These are phyloP conservation scores for Phragmites australis DNA, from an alignment of 176 grass and related monocot species.

Conservation along the genomic window DNA sequence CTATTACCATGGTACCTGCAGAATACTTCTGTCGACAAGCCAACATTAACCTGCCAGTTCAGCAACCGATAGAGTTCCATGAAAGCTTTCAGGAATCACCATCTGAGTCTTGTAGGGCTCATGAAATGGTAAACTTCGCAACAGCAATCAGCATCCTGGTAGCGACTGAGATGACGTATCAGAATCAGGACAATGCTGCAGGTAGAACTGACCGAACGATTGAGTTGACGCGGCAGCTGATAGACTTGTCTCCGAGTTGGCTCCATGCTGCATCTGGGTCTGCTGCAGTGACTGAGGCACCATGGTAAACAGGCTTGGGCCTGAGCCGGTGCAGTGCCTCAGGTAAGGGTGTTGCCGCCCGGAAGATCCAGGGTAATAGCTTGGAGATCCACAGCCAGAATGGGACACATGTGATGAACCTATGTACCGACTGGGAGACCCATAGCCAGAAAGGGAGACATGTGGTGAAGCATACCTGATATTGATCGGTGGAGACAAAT, in stretches of 20 bases:
- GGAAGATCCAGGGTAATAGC: slow-evolving; percentile 54
- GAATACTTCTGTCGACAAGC: not conserved
- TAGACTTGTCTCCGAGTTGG: slow-evolving; percentile 29
- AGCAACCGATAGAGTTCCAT: not conserved
- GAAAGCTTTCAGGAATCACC: not conserved
- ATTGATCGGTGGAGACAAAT: slow-evolving; percentile 55
- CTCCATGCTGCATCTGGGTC: slow-evolving; percentile 17
- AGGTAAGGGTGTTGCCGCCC: slow-evolving; percentile 44
- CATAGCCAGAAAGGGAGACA: slow-evolving; percentile 19
- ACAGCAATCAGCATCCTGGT: slow-evolving; percentile 60
- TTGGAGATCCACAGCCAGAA: slow-evolving; percentile 38
- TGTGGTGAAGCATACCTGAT: slow-evolving; percentile 46
- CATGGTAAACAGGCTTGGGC: slow-evolving; percentile 45
- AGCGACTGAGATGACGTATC: slow-evolving; percentile 59
- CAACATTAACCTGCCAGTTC: not conserved
- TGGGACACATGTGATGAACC: slow-evolving; percentile 36
- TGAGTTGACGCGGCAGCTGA: slow-evolving; percentile 37
- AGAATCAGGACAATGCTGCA: slow-evolving; percentile 52
- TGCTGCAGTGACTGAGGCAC: slow-evolving; percentile 30
- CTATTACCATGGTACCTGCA: not conserved
- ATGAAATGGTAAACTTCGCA: slow-evolving; percentile 12
- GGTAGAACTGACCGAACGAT: slow-evolving; percentile 40
- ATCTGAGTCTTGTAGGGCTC: not conserved
- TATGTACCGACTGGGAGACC: slow-evolving; percentile 29
- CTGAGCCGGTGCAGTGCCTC: slow-evolving; percentile 41